Evolutionary conservation across 345 rosid genomes (phyloP).

Genomic region (Hibiscus trionum): DNA sequence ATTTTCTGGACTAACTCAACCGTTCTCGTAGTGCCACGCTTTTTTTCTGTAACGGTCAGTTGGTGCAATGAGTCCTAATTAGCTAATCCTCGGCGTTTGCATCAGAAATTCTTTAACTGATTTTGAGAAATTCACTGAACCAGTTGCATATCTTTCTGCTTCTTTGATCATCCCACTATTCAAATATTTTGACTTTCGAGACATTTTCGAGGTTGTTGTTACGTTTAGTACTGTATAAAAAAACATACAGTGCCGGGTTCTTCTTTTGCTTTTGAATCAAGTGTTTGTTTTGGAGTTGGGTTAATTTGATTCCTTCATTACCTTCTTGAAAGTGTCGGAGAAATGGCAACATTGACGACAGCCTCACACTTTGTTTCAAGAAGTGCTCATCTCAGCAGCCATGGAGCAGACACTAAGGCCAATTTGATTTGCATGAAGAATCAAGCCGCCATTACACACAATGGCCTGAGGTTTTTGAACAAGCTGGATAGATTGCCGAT

Average conservation of each 20-base stretch:
- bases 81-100: background rate
- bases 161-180: background rate
- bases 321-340: background rate
- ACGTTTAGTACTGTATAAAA: background rate
- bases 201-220: conserved; percentile 12
- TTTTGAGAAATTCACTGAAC: conserved; percentile 10
- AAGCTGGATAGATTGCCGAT: conserved; percentile 34
- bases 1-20: too few species aligned
- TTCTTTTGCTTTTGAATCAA: background rate
- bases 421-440: conserved; percentile 24
- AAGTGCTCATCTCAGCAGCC: conserved; percentile 24
- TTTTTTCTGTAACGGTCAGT: too few species aligned
- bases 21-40: too few species aligned
- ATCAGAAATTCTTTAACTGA: background rate
- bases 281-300: background rate
- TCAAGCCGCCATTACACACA: conserved; percentile 31
- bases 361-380: conserved; percentile 41
- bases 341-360: conserved; percentile 39
- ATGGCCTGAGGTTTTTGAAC: conserved; percentile 51
- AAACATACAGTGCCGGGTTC: background rate
- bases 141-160: background rate
- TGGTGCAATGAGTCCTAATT: too few species aligned
- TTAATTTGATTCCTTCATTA: background rate
- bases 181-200: conserved; percentile 1
- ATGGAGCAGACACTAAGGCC: conserved; percentile 24